Base-by-base conservation (phyloP, 139 green algal genomes). In the Edaphochlamys debaryana region DNA sequence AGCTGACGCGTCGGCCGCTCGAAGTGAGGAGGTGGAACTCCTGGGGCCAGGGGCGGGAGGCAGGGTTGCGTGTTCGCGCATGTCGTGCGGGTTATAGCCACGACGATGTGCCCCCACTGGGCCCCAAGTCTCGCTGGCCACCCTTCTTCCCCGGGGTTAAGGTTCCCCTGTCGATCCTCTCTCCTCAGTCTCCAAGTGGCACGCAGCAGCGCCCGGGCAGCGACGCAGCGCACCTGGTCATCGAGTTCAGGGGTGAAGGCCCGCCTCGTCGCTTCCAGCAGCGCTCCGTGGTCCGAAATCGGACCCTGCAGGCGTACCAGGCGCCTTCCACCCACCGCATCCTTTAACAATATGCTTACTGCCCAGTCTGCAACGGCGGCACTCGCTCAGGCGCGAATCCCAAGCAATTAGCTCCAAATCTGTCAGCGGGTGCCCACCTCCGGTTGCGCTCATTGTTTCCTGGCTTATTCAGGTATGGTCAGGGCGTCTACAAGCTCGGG, bases 191-290 rank as follows among this genome's bases (percentile, higher is more conserved):
- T n/a, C n/a, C n/a, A n/a, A n/a, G n/a, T n/a, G n/a, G n/a, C n/a
- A n/a, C n/a, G n/a, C n/a, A n/a, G n/a, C n/a, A n/a, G n/a, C n/a
- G n/a, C n/a, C n/a, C n/a, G n/a, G n/a, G n/a, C n/a, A n/a, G n/a
- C n/a, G n/a, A 9, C 8, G 64, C 1, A 2, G 8, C 54, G 13
- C 27, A 82, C 76, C 63, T 82, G 76, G 2, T 30, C 32, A 37
- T 74, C 45, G 0, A 82, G 76, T 25, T 82, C 76, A 15, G 76
- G 63, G 40, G 56, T 5, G 9, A 82, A 74, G 22, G 76, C 76
- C 0, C 56, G 32, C 2, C 45, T 19, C 8, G 73, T 45, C 6
- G 32, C 42, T 17, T 37, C 27, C 32, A 42, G 27, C 13, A 82
- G 15, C 3, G 42, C 30, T 0, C 5, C 7, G 0, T 74, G 45